Evolutionary conservation across 371 early-diverging fungal genomes (phyloP), one percentile per base, ranked within the genome.

Genomic region (Mortierella sp.): DNA sequence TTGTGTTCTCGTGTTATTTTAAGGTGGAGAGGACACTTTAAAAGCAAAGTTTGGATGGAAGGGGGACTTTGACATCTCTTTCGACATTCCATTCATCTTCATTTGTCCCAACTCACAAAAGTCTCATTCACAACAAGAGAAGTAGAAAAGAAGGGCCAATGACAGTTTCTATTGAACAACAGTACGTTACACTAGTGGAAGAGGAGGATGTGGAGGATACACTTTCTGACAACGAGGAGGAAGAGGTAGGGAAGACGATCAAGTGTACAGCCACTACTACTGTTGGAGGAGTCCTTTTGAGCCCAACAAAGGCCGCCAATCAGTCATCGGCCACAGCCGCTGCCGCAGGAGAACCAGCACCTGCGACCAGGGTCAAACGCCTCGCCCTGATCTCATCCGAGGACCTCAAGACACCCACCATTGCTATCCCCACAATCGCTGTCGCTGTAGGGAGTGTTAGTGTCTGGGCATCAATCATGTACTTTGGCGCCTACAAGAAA

Each of bases 401-500:
- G 58, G 85, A 84, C 42, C 79, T 84, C 74, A 76, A 63, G 55
- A 84, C 85, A 0, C 85, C 85, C 7, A 79, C 79, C 14, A 76
- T 84, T 31, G 85, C 85, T 1, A 28, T 78, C 21, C 85, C 85
- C 8, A 84, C 85, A 1, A 76, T 84, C 9, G 79, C 85, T 3
- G 85, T 84, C 10, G 76, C 85, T 0, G 77, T 77, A 5, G 79
- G 79, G 2, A 81, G 81, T 4, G 26, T 84, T 10, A 68, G 74
- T 3, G 77, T 79, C 16, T 84, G 85, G 85, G 78, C 65, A 10
- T 76, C 81, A 4, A 42, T 84, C 21, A 68, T 84, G 50, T 84
- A 84, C 48, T 81, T 57, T n/a, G 85, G 85, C 31, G 85, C 85
- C 50, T 58, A 84, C 77, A 84, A 84, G 74, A 78, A 58, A 21